Base-by-base conservation (phyloP, 129 eudicot species). In the Flaveria linearis region DNA sequence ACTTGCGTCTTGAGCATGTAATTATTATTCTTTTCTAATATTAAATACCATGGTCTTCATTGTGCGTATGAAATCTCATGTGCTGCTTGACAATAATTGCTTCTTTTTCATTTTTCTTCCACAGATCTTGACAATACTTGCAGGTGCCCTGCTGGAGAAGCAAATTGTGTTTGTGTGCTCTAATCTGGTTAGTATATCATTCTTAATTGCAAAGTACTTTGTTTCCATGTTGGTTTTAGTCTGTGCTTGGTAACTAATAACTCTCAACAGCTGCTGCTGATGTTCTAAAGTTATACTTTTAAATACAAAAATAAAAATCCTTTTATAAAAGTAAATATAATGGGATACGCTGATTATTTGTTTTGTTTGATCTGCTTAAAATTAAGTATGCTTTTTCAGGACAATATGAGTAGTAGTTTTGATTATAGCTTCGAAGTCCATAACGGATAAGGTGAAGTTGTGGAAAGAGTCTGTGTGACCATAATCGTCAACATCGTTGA, bases 1-100 rank as follows among this genome's bases (percentile, higher is more conserved):
- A 96, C 71, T 72, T 95, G 84, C 90, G 99, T 75, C 95, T 95
- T 78, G 99, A 91, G 81, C 91, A 91, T 88, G 99, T 95, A 80
- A 81, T 86, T 80, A n/a, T 46, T 82, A 2, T 17, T 43, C n/a
- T 63, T 57, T 60, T 28, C 1, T 57, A 57, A 28, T 28, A 28
- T 28, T 4, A 28, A 28, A 3, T 28, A 28, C 4, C 4, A 28
- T 28, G 3, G 0, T 28, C 33, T 28, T 28, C 33, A 28, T 28
- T 28, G 4, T 28, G 33, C 33, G 4, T 28, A 28, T 28, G 33
- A 3, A 28, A 28, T 3, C 3, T 28, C 9, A 43, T 68, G 57
- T 68, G 75, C 66, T 41, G 47, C 41, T 56, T 28, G 36, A 26
- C 28, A 26, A 26, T 26, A 26, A 26, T 1, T 26, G 28, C 28